A percentile compares a stretch with the other conserved stretches of the same genome.
Evolutionary conservation across 2,329 filamentous ascomycete species (phyloP).

Genomic region (Aspergillus aculeatus): DNA sequence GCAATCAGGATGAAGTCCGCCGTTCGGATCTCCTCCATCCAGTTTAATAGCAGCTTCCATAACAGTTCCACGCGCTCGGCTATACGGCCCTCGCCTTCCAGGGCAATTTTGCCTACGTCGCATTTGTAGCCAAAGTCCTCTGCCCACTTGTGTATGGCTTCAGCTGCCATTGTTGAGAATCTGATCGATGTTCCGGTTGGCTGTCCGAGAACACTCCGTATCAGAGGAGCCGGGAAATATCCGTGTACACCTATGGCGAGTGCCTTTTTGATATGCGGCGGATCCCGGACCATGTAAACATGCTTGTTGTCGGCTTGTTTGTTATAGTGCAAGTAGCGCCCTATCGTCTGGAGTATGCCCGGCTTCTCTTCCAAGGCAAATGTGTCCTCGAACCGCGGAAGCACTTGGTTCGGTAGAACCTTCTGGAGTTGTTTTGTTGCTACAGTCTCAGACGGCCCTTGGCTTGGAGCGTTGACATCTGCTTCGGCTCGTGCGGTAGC

Average conservation of each 20-base stretch:
- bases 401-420: constrained; percentile 47
- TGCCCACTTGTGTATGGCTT: constrained; percentile 80
- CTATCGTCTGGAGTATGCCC: constrained; percentile 62
- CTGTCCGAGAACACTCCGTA: constrained; percentile 89
- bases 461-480: constrained; percentile 15
- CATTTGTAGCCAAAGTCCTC: constrained; percentile 69
- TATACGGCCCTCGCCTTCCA: constrained; percentile 94
- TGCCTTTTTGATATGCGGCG: constrained; percentile 75
- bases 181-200: constrained; percentile 93
- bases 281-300: constrained; percentile 67
- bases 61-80: constrained; percentile 84
- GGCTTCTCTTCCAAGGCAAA: constrained; percentile 50
- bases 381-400: constrained; percentile 50
- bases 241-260: constrained; percentile 94
- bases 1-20: constrained; percentile 91
- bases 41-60: constrained; percentile 92
- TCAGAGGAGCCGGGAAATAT: constrained; percentile 80
- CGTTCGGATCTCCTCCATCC: constrained; percentile 83
- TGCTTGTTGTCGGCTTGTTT: constrained; percentile 65
- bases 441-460: constrained; percentile 31
- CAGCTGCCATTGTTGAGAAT: constrained; percentile 83
- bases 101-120: constrained; percentile 87
- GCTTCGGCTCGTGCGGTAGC: constrained; percentile 19
- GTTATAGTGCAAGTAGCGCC: constrained; percentile 46
- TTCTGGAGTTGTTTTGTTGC: constrained; percentile 39